Conservation (phyloP, 192 early-diverging fungal species). For the Mortierella claussenii region DNA sequence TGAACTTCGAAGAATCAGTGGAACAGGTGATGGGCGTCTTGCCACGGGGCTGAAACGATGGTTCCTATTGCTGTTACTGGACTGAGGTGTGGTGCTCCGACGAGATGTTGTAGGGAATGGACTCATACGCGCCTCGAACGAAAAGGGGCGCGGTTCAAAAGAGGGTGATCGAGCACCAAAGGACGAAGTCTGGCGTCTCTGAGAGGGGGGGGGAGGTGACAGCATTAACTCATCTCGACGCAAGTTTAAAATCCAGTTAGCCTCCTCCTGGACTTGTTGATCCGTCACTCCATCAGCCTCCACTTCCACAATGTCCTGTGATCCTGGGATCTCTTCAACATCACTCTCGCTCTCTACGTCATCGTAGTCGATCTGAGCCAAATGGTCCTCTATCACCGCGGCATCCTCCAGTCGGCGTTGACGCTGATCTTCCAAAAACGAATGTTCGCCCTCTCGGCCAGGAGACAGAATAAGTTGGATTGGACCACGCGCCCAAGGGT, state of each 20-base stretch:
- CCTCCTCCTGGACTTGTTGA: slow-evolving; percentile 3
- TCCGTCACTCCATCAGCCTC: slow-evolving; percentile 12
- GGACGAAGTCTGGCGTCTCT: neutral
- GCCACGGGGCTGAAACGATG: slow-evolving; percentile 23
- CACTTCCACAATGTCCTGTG: neutral
- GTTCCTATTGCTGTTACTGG: too few relatives aligned
- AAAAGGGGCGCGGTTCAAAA: slow-evolving; percentile 8
- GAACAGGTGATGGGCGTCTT: slow-evolving; percentile 20
- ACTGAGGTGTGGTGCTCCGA: slow-evolving; percentile 7
- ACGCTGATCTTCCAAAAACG: slow-evolving; percentile 2
- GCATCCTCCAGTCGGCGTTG: slow-evolving; percentile 29
- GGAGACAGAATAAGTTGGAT: slow-evolving; percentile 31
- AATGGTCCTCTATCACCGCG: slow-evolving; percentile 18
- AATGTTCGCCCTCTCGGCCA: neutral
- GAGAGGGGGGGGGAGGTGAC: neutral
- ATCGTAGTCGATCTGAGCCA: slow-evolving; percentile 19
- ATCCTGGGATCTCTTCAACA: slow-evolving; percentile 2
- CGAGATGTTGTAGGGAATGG: slow-evolving; percentile 21
- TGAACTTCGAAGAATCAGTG: slow-evolving; percentile 13
- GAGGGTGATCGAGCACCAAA: slow-evolving; percentile 12
- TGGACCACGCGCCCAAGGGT: slow-evolving; percentile 41
- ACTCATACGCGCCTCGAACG: slow-evolving; percentile 18
- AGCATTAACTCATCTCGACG: neutral
- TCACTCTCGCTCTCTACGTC: slow-evolving; percentile 29
- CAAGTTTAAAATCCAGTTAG: slow-evolving; percentile 15